Evolutionary conservation across 805 yeast species (phyloP), one percentile per base, ranked within the genome.

Genomic region (Saccharomycopsis selenospora): DNA sequence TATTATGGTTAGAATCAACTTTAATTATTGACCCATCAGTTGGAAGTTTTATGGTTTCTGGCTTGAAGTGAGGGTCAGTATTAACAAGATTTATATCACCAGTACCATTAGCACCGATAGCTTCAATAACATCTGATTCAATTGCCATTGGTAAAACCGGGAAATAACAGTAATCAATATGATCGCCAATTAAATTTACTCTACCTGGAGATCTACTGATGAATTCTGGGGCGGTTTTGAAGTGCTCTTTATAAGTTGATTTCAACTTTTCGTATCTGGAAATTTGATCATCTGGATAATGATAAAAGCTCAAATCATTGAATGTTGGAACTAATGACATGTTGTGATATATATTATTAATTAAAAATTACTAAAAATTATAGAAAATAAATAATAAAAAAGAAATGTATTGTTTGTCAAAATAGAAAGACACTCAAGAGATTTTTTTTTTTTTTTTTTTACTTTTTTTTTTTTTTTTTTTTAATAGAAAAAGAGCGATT

Each of bases 81-180:
- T 72, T 71, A 14, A 65, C 61, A 23, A 73, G 54, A 13, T 63
- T 57, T 43, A 68, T 57, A 13, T 55, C 55, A 4, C 45, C 46
- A 8, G 59, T 58, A 14, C 56, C 55, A 17, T 61, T 50, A 5
- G 66, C 57, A 26, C 52, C 56, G 17, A 73, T 79, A 3, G 80
- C 85, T 54, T 77, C 75, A 43, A 80, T 62, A 46, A 81, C 75
- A 56, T 81, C 86, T 18, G 66, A 71, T 41, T 79, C 82, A 30
- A 82, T 76, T 2, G 90, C 88, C 81, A 82, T 77, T 14, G 89
- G 89, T 55, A 82, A 69, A 8, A 79, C 84, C 4, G 85, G 72
- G 60, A 78, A 82, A 57, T 75, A 72, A 55, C 77, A 75, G 60
- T 82, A 82, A 64, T 82, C 89, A 48, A 82, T 77, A 59, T 82